phyloP scores from a whole-genome alignment of 495 filamentous ascomycete genomes.

The Penicillium ochrochloron region DNA sequence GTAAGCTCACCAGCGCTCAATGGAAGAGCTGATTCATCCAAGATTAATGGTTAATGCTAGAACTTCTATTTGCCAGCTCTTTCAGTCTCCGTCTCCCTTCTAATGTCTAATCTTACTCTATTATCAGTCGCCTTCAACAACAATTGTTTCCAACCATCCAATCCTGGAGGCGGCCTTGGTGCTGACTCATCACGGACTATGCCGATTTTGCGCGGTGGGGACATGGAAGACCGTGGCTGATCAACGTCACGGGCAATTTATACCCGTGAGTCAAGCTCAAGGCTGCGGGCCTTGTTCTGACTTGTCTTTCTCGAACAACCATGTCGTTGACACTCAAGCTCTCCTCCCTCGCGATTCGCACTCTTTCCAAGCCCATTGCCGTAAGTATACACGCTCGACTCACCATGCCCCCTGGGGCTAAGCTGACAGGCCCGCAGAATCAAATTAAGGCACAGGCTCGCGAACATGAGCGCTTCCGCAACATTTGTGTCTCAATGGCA shows the following conservation, averaged over 20 bases:
- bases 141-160: no score
- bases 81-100: no score
- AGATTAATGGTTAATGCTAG: no score
- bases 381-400: slow-evolving; percentile 46
- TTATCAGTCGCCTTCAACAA: no score
- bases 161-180: neutral
- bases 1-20: no score
- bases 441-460: slow-evolving; percentile 92
- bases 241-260: slow-evolving; percentile 16
- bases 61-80: no score
- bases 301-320: slow-evolving; percentile 9
- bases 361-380: slow-evolving; percentile 73
- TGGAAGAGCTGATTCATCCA: no score
- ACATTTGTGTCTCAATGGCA: slow-evolving; percentile 72
- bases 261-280: slow-evolving; percentile 20
- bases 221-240: slow-evolving; percentile 7
- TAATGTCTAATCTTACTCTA: no score
- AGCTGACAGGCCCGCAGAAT: slow-evolving; percentile 63
- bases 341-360: slow-evolving; percentile 68
- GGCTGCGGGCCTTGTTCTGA: slow-evolving; percentile 4
- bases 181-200: slow-evolving; percentile 15
- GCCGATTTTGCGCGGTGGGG: slow-evolving; percentile 4
- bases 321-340: slow-evolving; percentile 70
- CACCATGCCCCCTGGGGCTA: slow-evolving; percentile 48
- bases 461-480: slow-evolving; percentile 89